Conservation (phyloP, 768 basidiomycete genomes). For the Psilocybe cyanescens region DNA sequence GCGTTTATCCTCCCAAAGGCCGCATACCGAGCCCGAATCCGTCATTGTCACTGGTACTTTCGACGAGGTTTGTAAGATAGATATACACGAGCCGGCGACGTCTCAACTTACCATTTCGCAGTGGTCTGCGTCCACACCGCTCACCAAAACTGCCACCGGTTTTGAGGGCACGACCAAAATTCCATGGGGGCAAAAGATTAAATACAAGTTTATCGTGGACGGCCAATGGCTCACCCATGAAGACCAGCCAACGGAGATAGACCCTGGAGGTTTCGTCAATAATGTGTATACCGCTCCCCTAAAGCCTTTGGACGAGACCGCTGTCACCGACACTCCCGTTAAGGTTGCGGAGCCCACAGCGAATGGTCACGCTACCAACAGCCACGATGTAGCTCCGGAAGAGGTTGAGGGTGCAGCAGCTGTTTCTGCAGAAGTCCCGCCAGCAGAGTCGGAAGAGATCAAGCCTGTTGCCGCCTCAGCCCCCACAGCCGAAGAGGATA, state of each 20-base stretch:
- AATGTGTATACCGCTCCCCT: conserved; percentile 64
- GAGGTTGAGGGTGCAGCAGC: conserved; percentile 3
- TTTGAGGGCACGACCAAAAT: conserved; percentile 59
- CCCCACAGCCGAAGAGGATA: conserved; percentile 7
- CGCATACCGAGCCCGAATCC: conserved; percentile 51
- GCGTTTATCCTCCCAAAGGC: conserved; percentile 45
- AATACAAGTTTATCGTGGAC: conserved; percentile 85
- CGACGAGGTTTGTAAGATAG: conserved; percentile 61
- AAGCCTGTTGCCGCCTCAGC: conserved; percentile 14
- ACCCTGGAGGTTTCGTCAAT: conserved; percentile 69
- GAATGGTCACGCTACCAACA: conserved; percentile 20
- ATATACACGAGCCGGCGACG: conserved; percentile 4
- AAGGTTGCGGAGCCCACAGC: conserved; percentile 9
- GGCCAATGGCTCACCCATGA: conserved; percentile 62
- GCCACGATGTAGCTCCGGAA: conserved; percentile 6
- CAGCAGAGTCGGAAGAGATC: conserved; percentile 14
- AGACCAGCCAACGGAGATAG: conserved; percentile 61
- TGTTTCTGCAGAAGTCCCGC: conserved; percentile 13
- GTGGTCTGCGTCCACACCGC: conserved; percentile 65
- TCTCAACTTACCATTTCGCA: conserved; percentile 28
- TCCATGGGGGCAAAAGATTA: conserved; percentile 64
- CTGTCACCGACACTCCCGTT: conserved; percentile 6
- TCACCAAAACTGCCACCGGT: conserved; percentile 54
- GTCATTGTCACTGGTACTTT: conserved; percentile 81
- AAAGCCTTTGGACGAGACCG: conserved; percentile 34